Evolutionary conservation across 306 rosid species (phyloP), one percentile per base, ranked within the genome.

Genomic region (Casuarina equisetifolia): DNA sequence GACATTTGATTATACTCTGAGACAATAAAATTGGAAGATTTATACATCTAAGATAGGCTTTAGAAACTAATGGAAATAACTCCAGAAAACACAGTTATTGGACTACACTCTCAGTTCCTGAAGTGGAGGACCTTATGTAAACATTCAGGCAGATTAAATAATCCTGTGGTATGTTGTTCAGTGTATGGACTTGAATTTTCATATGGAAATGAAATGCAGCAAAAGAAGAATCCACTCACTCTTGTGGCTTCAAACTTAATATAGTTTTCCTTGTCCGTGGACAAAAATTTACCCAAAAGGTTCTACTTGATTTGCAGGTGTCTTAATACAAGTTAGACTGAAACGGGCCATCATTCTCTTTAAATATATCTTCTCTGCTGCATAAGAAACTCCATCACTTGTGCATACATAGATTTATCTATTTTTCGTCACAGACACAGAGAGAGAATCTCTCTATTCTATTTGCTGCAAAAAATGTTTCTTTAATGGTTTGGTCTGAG

Each of bases 301-400:
- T 25, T 39, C 6, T 39, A 45, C 6, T 53, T 13, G 45, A 38
- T 70, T 61, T 53, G 39, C 63, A 50, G 77, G 66, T 40, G 53
- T 77, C 15, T 6, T 40, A 74, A 44, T 38, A 9, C 59, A 48
- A 0, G 57, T 59, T 72, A 53, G 71, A 69, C 72, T 61, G 32
- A 58, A 25, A 25, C 25, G 25, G 20, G 25, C 38, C 39, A 25
- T 9, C 25, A 5, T 50, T 44, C 59, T 73, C 44, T 72, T 44
- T 35, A 55, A 58, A 74, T 76, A 51, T 70, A 73, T 36, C 49
- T 75, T 42, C 38, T 42, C 48, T 76, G 77, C 13, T 48, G 9
- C 3, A 15, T 55, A 3, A 69, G 20, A 57, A 44, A 32, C 9
- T 71, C 40, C 5, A 9, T 17, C 17, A 5, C 20, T 69, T 68